These are phyloP conservation scores for Colletotrichum musae DNA, from an alignment of 2,329 filamentous ascomycete species.

Conservation along the genomic window DNA sequence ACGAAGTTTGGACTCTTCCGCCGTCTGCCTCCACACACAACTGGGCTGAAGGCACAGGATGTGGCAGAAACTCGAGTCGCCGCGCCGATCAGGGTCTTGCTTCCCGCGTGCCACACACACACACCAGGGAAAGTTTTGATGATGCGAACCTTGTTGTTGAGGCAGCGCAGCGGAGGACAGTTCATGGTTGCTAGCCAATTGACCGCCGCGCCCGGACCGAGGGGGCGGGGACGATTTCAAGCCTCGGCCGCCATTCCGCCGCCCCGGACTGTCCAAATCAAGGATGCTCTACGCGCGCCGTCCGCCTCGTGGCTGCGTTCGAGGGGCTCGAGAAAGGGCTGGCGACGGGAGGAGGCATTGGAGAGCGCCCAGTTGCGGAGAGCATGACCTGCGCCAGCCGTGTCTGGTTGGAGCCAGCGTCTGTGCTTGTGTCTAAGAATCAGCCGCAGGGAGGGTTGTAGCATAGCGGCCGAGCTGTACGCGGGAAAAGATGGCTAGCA, in stretches of 20 bases:
- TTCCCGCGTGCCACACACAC: conserved; percentile 19
- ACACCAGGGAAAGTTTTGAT: conserved; percentile 22
- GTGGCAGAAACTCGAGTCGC: conserved; percentile 12
- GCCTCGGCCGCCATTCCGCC: conserved; percentile 5
- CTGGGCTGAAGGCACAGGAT: neutral
- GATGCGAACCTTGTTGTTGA: conserved; percentile 25
- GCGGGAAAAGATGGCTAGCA: conserved; percentile 11
- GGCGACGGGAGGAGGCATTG: neutral
- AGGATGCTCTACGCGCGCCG: conserved; percentile 15
- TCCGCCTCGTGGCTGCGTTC: neutral
- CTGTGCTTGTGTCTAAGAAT: neutral
- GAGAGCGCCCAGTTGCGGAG: neutral
- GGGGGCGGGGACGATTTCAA: conserved; percentile 4
- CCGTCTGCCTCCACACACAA: conserved; percentile 9
- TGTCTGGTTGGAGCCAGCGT: neutral
- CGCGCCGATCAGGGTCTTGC: conserved; percentile 34
- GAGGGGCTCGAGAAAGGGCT: neutral
- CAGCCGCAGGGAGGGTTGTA: conserved; percentile 21
- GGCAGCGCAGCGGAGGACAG: conserved; percentile 16
- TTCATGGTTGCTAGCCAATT: neutral
- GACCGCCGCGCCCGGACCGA: conserved; percentile 30
- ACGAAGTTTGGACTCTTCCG: conserved; percentile 35
- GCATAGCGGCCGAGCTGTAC: conserved; percentile 1
- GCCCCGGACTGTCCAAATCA: conserved; percentile 10
- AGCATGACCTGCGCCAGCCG: neutral